Conservation (phyloP, 257 asterid genomes). For the Misopates orontium region DNA sequence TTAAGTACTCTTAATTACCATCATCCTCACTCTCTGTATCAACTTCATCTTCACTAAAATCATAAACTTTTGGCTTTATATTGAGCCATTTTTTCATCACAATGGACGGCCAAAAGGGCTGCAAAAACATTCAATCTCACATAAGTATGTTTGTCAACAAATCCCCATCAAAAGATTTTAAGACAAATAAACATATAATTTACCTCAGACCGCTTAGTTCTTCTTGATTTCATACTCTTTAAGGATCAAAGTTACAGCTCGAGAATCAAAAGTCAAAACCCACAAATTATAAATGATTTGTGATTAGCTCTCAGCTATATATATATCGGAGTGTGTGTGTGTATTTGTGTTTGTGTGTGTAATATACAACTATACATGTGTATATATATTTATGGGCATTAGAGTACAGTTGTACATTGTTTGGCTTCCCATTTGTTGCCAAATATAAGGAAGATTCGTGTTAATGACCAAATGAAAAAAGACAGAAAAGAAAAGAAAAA, state of each 20-base stretch:
- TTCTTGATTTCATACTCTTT: conserved; percentile 46
- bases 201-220: conserved; percentile 69
- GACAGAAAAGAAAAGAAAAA: conserved; percentile 48
- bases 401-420: conserved; percentile 23
- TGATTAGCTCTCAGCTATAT: not conserved
- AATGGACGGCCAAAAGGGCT: conserved; percentile 90
- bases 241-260: conserved; percentile 17
- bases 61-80: conserved; percentile 68
- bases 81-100: conserved; percentile 97
- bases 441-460: conserved; percentile 56
- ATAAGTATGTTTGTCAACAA: conserved; percentile 16
- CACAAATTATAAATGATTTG: conserved; percentile 20
- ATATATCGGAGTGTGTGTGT: conserved; percentile 17
- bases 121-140: conserved; percentile 16
- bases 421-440: conserved; percentile 35
- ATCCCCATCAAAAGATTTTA: conserved; percentile 18
- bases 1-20: conserved; percentile 38
- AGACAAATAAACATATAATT: not conserved
- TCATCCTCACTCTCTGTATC: conserved; percentile 97
- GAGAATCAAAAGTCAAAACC: conserved; percentile 30
- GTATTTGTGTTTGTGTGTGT: not conserved
- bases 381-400: not conserved
- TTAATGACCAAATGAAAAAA: conserved; percentile 41
- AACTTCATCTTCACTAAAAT: conserved; percentile 91
- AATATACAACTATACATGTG: no score